phyloP scores from a whole-genome alignment of 495 filamentous ascomycete species.

The Hypoxylon cercidicola region DNA sequence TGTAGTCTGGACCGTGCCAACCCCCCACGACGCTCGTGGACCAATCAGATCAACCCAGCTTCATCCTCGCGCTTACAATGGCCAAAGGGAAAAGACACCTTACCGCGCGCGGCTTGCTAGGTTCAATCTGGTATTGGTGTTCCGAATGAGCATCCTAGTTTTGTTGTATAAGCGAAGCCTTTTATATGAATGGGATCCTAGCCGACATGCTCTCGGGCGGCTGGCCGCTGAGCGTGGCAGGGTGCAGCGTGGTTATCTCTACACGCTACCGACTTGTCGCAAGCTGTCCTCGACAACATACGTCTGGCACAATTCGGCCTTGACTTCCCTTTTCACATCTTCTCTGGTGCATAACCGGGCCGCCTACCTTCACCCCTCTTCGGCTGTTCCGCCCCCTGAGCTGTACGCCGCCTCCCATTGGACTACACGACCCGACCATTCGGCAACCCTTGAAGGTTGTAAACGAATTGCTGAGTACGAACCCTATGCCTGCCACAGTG shows the following conservation, averaged over 20 bases:
- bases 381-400: conserved; percentile 23
- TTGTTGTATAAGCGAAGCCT: conserved; percentile 17
- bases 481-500: conserved; percentile 32
- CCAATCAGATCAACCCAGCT: conserved; percentile 26
- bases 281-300: conserved; percentile 19
- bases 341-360: conserved; percentile 33
- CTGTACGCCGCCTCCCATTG: conserved; percentile 21
- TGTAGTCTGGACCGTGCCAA: conserved; percentile 30
- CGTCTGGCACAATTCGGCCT: conserved; percentile 18
- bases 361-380: conserved; percentile 33
- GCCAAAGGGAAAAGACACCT: conserved; percentile 20
- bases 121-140: conserved; percentile 9
- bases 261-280: not conserved
- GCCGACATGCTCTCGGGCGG: conserved; percentile 17
- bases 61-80: conserved; percentile 29
- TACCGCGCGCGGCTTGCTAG: conserved; percentile 22
- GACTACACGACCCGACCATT: conserved; percentile 25
- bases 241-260: conserved; percentile 10
- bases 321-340: conserved; percentile 13
- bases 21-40: conserved; percentile 27
- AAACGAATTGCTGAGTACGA: conserved; percentile 28
- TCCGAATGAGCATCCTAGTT: conserved; percentile 2
- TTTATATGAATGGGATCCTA: conserved; percentile 12
- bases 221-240: conserved; percentile 21
- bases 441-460: conserved; percentile 24